Percentiles rank a stretch among this genome's conserved stretches.
These are phyloP conservation scores for Ziziphus jujuba DNA, from an alignment of 306 rosid genomes.

Conservation along the genomic window DNA sequence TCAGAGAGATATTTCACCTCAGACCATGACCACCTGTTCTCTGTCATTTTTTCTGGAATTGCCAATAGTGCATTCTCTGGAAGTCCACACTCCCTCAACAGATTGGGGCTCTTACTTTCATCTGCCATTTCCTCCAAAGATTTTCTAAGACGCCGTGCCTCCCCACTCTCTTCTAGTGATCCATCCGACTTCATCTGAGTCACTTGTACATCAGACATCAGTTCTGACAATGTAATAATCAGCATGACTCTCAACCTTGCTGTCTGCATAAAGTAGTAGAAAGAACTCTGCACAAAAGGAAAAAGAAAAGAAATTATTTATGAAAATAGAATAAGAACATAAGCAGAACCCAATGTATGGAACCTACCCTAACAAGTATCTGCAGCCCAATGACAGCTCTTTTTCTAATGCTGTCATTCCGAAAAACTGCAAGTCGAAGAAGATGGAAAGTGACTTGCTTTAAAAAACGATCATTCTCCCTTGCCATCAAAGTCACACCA, in stretches of 20 bases:
- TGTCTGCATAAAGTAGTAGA: constrained; percentile 83
- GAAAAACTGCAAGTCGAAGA: constrained; percentile 91
- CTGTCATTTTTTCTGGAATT: constrained; percentile 65
- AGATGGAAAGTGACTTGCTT: constrained; percentile 98
- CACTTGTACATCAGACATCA: constrained; percentile 99
- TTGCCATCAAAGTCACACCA: constrained; percentile 88
- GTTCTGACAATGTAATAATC: constrained; percentile 90
- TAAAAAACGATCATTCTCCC: constrained; percentile 97
- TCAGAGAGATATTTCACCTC: constrained; percentile 84
- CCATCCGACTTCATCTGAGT: constrained; percentile 98
- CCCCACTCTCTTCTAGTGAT: constrained; percentile 95
- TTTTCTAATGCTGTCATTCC: constrained; percentile 84
- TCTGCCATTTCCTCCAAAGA: constrained; percentile 84
- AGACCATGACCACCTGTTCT: constrained; percentile 93
- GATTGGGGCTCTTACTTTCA: constrained; percentile 58
- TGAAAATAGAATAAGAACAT: constrained; percentile 10
- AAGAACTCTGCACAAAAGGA: constrained; percentile 81
- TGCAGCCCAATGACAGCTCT: constrained; percentile 95
- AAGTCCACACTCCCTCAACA: constrained; percentile 79
- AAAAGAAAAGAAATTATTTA: constrained; percentile 13
- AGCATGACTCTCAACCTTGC: constrained; percentile 97
- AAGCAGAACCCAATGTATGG: constrained; percentile 15
- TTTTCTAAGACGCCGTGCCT: constrained; percentile 81
- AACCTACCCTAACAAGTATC: constrained; percentile 88
- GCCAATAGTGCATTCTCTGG: constrained; percentile 61